Evolutionary conservation across 148 eudicot species (phyloP), one percentile per base, ranked within the genome.

Genomic region (Persicaria maculosa): DNA sequence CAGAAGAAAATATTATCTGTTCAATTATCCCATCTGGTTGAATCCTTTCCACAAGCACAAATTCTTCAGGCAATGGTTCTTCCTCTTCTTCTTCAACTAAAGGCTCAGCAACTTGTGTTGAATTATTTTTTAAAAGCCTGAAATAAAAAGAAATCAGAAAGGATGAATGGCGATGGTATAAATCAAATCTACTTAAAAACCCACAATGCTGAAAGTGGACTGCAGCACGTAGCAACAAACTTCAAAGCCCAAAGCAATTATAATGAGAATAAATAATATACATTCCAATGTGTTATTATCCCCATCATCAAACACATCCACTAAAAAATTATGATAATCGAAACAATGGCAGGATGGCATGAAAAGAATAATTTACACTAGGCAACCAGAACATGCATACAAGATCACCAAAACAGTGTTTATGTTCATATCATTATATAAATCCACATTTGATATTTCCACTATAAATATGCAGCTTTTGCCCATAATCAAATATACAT

Each of bases 1-100:
- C 95, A 2, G 97, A 85, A 73, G 98, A 94, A 81, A 94, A 94
- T 65, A 94, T 84, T 73, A 94, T 94, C 72, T 94, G 91, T 79
- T 94, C 98, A 77, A 91, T 47, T 58, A 77, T 62, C 72, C 95
- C 96, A 85, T 94, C 91, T 71, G 88, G 79, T 74, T 50, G 86
- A 74, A 84, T 85, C 67, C 83, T 91, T 80, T 94, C 96, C 75
- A 79, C 85, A 47, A 94, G 88, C 76, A 94, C 96, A 78, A 91
- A 94, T 74, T 94, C 91, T 72, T 85, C 87, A 20, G 97, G 96
- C 76, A 91, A 78, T 73, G 79, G 87, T 65, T 87, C 93, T 73
- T 90, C 98, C 69, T 87, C 65, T 22, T n/a, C 95, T 79, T 91
- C 95, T 77, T 86, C 87, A 71, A 79, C 19, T 22, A 90, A 81